Conservation (phyloP, 1,139 yeast species). For the Suhomyces panamericanus region DNA sequence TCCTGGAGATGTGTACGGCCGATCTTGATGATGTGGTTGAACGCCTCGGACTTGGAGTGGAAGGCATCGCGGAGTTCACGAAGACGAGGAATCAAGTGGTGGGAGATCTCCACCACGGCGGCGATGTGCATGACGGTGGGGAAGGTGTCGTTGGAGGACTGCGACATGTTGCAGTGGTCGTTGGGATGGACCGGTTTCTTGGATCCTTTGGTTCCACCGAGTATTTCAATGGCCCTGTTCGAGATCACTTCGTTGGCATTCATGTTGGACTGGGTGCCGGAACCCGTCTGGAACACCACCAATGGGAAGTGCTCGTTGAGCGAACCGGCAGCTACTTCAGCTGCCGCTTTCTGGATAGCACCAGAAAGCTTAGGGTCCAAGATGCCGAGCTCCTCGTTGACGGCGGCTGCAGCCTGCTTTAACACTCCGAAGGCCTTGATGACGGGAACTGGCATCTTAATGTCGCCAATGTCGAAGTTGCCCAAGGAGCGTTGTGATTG, state of each 20-base stretch:
- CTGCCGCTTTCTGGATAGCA: constrained; percentile 92
- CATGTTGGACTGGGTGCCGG: constrained; percentile 99
- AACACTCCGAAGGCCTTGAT: constrained; percentile 89
- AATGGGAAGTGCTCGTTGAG: constrained; percentile 93
- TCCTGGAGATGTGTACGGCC: constrained; percentile 99
- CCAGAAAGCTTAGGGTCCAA: constrained; percentile 79
- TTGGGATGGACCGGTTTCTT: constrained; percentile 96
- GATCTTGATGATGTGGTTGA: constrained; percentile 85
- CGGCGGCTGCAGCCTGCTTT: constrained; percentile 94
- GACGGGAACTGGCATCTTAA: constrained; percentile 81
- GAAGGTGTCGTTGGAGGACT: constrained; percentile 96
- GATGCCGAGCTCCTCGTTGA: constrained; percentile 75
- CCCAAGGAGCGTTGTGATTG: constrained; percentile 93
- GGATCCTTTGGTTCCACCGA: constrained; percentile 90
- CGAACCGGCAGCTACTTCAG: constrained; percentile 91
- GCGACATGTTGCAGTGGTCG: constrained; percentile 98
- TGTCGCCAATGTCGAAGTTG: constrained; percentile 95
- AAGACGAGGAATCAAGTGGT: constrained; percentile 76
- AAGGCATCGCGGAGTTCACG: constrained; percentile 75
- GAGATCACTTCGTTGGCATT: constrained; percentile 98
- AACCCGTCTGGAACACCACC: constrained; percentile 98
- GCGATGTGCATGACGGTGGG: constrained; percentile 99
- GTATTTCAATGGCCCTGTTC: constrained; percentile 92
- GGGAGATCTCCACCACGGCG: constrained; percentile 84
- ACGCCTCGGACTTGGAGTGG: constrained; percentile 76